phyloP scores from a whole-genome alignment of 768 basidiomycete species.

The Pulveroboletus sp. region DNA sequence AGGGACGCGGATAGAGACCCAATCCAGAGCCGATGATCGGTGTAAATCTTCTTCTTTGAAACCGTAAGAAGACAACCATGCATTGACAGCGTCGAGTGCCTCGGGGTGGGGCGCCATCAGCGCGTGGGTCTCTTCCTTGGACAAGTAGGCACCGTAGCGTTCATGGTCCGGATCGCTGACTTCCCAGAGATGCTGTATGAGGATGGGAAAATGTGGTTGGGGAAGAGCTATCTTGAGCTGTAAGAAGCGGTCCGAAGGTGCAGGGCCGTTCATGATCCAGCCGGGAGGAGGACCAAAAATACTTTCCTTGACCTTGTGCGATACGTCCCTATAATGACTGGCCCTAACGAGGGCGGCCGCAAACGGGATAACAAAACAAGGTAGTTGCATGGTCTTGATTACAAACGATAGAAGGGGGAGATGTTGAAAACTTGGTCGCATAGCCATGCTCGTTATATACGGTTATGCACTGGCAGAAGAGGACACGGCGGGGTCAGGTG shows the following conservation, averaged over 20 bases:
- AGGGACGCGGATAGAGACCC: conserved; percentile 60
- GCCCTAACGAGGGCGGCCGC: conserved; percentile 11
- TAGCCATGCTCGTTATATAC: conserved; percentile 9
- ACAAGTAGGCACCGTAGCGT: conserved; percentile 55
- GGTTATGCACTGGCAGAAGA: too few species aligned
- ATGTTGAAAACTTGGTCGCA: not conserved
- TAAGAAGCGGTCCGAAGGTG: conserved; percentile 45
- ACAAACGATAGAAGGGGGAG: too few species aligned
- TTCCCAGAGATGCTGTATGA: conserved; percentile 54
- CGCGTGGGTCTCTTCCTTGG: conserved; percentile 63
- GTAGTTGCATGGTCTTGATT: conserved; percentile 5
- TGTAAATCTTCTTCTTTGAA: conserved; percentile 45
- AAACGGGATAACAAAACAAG: conserved; percentile 11
- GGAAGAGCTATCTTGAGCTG: conserved; percentile 58
- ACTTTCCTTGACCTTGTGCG: conserved; percentile 47
- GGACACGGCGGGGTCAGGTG: too few species aligned
- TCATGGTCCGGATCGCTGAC: conserved; percentile 55
- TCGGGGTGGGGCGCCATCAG: conserved; percentile 57
- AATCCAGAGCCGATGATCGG: conserved; percentile 66
- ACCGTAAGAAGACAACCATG: conserved; percentile 61
- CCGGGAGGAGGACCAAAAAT: conserved; percentile 42
- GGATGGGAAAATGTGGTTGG: conserved; percentile 46
- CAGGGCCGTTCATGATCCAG: conserved; percentile 44
- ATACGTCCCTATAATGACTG: conserved; percentile 7
- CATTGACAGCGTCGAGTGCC: conserved; percentile 51